phyloP scores from a whole-genome alignment of 352 stramenopile genomes.

The Thalassiosira livingstoniorum region DNA sequence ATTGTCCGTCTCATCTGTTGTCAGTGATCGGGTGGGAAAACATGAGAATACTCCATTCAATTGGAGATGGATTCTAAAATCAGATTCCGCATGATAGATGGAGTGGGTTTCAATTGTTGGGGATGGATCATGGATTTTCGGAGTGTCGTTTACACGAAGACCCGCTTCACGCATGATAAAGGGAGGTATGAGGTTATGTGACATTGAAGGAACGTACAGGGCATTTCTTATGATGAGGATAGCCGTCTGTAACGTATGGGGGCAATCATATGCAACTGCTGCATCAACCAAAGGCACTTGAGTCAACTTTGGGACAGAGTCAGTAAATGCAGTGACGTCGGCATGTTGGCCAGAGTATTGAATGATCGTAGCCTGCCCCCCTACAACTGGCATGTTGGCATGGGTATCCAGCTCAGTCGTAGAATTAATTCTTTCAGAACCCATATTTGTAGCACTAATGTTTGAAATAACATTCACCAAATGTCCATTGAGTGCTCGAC shows the following conservation, averaged over 20 bases:
- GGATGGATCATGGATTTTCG: slow-evolving; percentile 49
- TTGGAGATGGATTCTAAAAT: not conserved
- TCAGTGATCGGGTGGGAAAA: not conserved
- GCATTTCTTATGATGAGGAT: slow-evolving; percentile 62
- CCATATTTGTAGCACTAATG: too few species aligned
- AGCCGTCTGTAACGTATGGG: slow-evolving; percentile 8
- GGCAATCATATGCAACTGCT: slow-evolving; percentile 48
- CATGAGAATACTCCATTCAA: not conserved
- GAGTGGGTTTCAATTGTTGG: not conserved
- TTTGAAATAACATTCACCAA: too few species aligned
- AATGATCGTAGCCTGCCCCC: slow-evolving; percentile 34
- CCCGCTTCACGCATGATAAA: slow-evolving; percentile 60
- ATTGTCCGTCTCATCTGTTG: not conserved
- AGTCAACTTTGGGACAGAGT: slow-evolving; percentile 18
- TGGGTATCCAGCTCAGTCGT: slow-evolving; percentile 58
- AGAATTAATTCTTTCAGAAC: too few species aligned
- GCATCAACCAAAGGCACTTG: too few species aligned
- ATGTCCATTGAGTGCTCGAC: too few species aligned
- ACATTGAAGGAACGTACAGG: slow-evolving; percentile 52
- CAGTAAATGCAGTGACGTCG: slow-evolving; percentile 33
- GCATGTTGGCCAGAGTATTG: not conserved
- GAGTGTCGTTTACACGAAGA: slow-evolving; percentile 45
- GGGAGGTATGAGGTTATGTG: slow-evolving; percentile 66
- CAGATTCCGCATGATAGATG: not conserved
- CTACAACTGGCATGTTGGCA: slow-evolving; percentile 57